Conservation (phyloP, 805 yeast genomes). For the Candida broadrunensis region DNA sequence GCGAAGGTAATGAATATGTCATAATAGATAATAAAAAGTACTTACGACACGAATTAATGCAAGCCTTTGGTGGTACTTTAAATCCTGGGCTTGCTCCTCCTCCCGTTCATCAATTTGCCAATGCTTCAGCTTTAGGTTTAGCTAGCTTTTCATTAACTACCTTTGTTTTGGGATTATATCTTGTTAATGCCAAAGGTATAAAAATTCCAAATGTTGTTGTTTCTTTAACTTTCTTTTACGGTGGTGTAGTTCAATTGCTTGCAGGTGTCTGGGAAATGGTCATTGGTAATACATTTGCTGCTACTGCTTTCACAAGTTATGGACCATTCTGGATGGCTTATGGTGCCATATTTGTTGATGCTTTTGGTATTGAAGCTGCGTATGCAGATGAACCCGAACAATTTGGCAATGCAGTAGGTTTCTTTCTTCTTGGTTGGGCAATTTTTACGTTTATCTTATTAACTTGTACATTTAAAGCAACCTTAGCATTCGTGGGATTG, state of each 20-base stretch:
- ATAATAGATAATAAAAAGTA: conserved; percentile 26
- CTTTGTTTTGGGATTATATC: conserved; percentile 53
- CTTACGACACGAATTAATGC: conserved; percentile 29
- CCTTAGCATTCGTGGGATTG: conserved; percentile 58
- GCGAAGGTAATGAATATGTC: conserved; percentile 21
- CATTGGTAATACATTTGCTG: conserved; percentile 64
- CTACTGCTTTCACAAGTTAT: conserved; percentile 56
- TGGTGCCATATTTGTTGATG: conserved; percentile 55
- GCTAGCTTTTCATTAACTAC: conserved; percentile 60
- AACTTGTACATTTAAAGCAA: conserved; percentile 58
- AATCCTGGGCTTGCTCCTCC: conserved; percentile 27
- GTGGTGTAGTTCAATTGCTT: conserved; percentile 55
- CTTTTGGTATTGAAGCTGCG: conserved; percentile 59
- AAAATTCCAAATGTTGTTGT: conserved; percentile 50
- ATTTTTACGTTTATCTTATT: conserved; percentile 55
- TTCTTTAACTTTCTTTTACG: conserved; percentile 58
- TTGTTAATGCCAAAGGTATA: conserved; percentile 55
- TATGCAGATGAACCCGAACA: conserved; percentile 40
- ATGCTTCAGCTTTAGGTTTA: conserved; percentile 56
- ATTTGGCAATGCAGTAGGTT: conserved; percentile 52
- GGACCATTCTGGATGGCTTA: conserved; percentile 72
- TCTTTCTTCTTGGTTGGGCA: conserved; percentile 61
- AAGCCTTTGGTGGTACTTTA: conserved; percentile 34
- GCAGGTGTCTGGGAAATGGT: conserved; percentile 70
- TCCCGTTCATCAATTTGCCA: conserved; percentile 47